These are phyloP conservation scores for Helenozyma baotianmanensis DNA, from an alignment of 805 yeast genomes.

Conservation along the genomic window DNA sequence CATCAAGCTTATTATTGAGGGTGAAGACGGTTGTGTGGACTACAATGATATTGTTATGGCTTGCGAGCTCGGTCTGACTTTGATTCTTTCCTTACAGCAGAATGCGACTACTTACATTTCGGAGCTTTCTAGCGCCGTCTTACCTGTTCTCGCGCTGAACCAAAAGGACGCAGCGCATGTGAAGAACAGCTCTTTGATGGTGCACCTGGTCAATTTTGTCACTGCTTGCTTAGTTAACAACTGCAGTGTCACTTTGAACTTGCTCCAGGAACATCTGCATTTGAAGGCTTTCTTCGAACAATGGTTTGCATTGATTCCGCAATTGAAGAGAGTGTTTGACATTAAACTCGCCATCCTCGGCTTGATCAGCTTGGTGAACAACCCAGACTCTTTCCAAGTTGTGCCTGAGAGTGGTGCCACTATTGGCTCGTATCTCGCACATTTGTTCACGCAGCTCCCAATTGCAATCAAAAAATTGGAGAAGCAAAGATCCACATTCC, in stretches of 20 bases:
- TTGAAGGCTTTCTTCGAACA: constrained; percentile 44
- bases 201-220: constrained; percentile 56
- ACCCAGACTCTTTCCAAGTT: constrained; percentile 13
- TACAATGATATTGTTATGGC: constrained; percentile 53
- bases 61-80: constrained; percentile 60
- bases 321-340: constrained; percentile 70
- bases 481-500: constrained; percentile 55
- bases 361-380: constrained; percentile 43
- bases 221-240: constrained; percentile 62
- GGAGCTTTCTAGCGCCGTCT: constrained; percentile 39
- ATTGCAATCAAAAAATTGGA: constrained; percentile 63
- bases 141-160: constrained; percentile 28
- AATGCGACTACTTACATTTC: constrained; percentile 44
- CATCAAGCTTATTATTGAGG: constrained; percentile 41
- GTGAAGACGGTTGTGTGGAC: constrained; percentile 44
- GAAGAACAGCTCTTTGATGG: constrained; percentile 35
- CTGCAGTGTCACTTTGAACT: constrained; percentile 47
- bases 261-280: constrained; percentile 43
- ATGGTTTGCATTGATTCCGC: constrained; percentile 61
- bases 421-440: constrained; percentile 48
- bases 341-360: constrained; percentile 73
- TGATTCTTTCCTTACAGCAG: constrained; percentile 55
- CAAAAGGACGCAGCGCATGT: constrained; percentile 24
- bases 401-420: constrained; percentile 3
- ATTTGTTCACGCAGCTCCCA: constrained; percentile 60